Evolutionary conservation across 257 asterid genomes (phyloP), one percentile per base, ranked within the genome.

Genomic region (Anisodus tanguticus): DNA sequence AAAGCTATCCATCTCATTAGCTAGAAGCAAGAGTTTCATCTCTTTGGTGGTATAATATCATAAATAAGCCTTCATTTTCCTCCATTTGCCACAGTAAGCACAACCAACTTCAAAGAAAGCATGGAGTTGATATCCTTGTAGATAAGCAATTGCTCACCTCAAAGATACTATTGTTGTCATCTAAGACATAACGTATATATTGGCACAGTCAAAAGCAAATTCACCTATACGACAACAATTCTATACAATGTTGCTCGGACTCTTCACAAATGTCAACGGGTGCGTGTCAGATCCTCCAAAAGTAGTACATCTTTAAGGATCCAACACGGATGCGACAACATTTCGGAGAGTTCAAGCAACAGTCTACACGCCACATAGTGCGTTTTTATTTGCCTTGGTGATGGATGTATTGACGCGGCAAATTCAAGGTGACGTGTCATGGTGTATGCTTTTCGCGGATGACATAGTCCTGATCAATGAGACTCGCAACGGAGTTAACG

Each of bases 171-270:
- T 22, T 6, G 60, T 13, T 74, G 60, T 17, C 31, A 49, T 19
- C 12, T 53, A 74, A 49, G 80, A 7, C 22, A 74, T 49, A 74
- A 22, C 49, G 43, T 74, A 74, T 74, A 19, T 47, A 22, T 74
- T 74, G 80, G 60, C 62, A 74, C 43, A 22, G 41, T 31, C 35
- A 74, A 74, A 74, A 74, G 43, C 19, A 74, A 74, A 22, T 49
- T 47, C 60, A 74, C 26, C 60, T 22, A 74, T 49, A 49, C 22
- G 80, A 8, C 12, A 22, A 2, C 43, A 49, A 22, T 22, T 74
- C 43, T 74, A 31, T 31, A 31, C 35, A 1, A 1, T 31, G 35
- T 31, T 31, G 35, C 1, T 31, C 35, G 35, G 35, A 31, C 35
- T 31, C 35, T 31, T 31, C 35, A 1, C 35, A 31, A 31, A 31